phyloP scores from a whole-genome alignment of 306 rosid species.

The Fagus crenata region DNA sequence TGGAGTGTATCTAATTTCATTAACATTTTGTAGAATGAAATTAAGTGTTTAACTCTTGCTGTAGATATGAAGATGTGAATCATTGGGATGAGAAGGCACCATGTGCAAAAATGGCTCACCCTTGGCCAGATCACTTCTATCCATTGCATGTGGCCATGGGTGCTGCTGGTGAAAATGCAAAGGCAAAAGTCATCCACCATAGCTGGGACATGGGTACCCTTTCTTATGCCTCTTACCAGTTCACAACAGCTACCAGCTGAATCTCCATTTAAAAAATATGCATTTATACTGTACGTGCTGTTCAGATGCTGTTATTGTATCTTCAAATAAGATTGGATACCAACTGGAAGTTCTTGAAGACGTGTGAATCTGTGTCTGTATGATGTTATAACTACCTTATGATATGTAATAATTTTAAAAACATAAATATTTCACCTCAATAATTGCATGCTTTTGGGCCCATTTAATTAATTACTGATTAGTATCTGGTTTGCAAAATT shows the following conservation, averaged over 20 bases:
- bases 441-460: too few species aligned
- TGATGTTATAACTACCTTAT: neutral
- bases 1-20: neutral
- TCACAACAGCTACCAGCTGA: slow-evolving; percentile 39
- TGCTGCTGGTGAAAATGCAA: slow-evolving; percentile 62
- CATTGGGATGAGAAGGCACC: slow-evolving; percentile 67
- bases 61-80: slow-evolving; percentile 77
- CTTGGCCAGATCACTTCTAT: slow-evolving; percentile 72
- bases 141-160: slow-evolving; percentile 85
- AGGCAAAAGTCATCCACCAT: slow-evolving; percentile 62
- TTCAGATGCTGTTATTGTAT: slow-evolving; percentile 4
- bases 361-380: neutral
- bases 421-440: too few species aligned
- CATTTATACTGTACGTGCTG: neutral
- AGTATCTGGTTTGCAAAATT: too few species aligned
- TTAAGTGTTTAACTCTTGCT: neutral
- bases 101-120: slow-evolving; percentile 72
- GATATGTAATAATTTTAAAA: too few species aligned
- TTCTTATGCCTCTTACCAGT: slow-evolving; percentile 83
- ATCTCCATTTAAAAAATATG: neutral
- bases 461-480: too few species aligned
- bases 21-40: neutral
- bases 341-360: neutral
- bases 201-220: slow-evolving; percentile 56
- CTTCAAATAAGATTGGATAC: slow-evolving; percentile 1